These are phyloP conservation scores for Detonula confervacea DNA, from an alignment of 352 stramenopile genomes.

Conservation along the genomic window DNA sequence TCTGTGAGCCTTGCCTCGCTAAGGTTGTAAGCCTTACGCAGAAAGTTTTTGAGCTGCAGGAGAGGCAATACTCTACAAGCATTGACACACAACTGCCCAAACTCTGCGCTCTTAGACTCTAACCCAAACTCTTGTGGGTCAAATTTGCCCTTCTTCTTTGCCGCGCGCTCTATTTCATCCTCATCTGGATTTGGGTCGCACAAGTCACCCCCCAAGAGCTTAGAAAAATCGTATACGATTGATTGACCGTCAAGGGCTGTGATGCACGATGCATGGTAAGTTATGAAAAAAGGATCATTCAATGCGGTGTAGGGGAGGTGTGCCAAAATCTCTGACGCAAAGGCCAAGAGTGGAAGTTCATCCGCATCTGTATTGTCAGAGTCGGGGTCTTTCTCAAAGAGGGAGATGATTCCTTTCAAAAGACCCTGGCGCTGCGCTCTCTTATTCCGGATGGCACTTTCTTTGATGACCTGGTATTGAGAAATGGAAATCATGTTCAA, in stretches of 20 bases:
- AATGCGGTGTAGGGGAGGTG: conserved; percentile 83
- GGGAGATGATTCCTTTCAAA: conserved; percentile 74
- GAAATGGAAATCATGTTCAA: no score
- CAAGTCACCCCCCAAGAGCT: conserved; percentile 46
- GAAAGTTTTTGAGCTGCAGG: conserved; percentile 76
- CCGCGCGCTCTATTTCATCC: conserved; percentile 68
- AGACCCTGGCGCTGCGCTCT: conserved; percentile 76
- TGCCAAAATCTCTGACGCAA: conserved; percentile 82
- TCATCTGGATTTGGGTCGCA: conserved; percentile 59
- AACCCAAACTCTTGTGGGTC: conserved; percentile 40
- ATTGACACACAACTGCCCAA: conserved; percentile 71
- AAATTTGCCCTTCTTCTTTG: conserved; percentile 40
- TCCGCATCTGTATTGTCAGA: conserved; percentile 36
- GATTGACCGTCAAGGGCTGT: conserved; percentile 75
- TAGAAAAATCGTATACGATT: conserved; percentile 41
- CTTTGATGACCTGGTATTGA: conserved; percentile 75
- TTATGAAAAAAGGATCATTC: conserved; percentile 84
- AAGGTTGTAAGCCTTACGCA: conserved; percentile 75
- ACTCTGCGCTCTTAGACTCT: conserved; percentile 39
- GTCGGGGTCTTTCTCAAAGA: conserved; percentile 73
- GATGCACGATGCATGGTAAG: conserved; percentile 78
- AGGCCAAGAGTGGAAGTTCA: conserved; percentile 73
- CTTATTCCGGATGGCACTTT: conserved; percentile 72
- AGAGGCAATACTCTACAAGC: conserved; percentile 66
- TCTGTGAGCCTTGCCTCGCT: conserved; percentile 68